Evolutionary conservation across 2,329 filamentous ascomycete species (phyloP).

Genomic region (Macrophomina pseudophaseolina): DNA sequence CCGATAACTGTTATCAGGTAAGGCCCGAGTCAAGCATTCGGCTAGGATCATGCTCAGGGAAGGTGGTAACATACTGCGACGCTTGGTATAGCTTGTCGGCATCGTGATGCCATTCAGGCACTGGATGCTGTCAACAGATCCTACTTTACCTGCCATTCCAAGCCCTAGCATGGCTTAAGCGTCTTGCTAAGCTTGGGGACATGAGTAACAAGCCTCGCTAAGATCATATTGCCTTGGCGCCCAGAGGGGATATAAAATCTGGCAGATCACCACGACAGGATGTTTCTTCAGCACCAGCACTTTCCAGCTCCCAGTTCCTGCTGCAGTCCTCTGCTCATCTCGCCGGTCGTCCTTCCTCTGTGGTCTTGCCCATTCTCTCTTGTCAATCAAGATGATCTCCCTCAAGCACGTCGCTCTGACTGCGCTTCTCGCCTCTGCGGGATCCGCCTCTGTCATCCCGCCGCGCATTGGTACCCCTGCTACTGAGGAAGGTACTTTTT

Average conservation of each 20-base stretch:
- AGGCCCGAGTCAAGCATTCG: conserved; percentile 4
- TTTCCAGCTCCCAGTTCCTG: background rate
- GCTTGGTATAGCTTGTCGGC: background rate
- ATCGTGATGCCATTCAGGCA: conserved; percentile 9
- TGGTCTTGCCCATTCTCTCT: background rate
- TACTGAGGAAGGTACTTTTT: background rate
- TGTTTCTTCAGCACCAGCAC: conserved; percentile 7
- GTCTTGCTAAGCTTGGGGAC: conserved; percentile 16
- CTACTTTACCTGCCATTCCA: background rate
- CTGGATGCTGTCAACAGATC: background rate
- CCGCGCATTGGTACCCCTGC: conserved; percentile 5
- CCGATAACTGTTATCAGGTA: conserved; percentile 7
- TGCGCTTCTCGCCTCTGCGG: conserved; percentile 10
- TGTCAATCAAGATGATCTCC: conserved; percentile 1
- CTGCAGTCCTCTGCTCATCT: background rate
- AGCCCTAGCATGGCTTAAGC: background rate
- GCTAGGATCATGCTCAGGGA: conserved; percentile 11
- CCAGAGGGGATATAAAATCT: conserved; percentile 9
- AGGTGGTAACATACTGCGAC: conserved; percentile 8
- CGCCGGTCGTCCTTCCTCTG: background rate
- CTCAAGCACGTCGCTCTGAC: background rate
- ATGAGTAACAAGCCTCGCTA: conserved; percentile 8
- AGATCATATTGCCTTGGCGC: conserved; percentile 7
- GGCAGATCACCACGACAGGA: background rate
- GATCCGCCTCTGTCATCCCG: conserved; percentile 6